Evolutionary conservation across 2,329 filamentous ascomycete genomes (phyloP), one percentile per base, ranked within the genome.

Genomic region (Bipolaris bicolor): DNA sequence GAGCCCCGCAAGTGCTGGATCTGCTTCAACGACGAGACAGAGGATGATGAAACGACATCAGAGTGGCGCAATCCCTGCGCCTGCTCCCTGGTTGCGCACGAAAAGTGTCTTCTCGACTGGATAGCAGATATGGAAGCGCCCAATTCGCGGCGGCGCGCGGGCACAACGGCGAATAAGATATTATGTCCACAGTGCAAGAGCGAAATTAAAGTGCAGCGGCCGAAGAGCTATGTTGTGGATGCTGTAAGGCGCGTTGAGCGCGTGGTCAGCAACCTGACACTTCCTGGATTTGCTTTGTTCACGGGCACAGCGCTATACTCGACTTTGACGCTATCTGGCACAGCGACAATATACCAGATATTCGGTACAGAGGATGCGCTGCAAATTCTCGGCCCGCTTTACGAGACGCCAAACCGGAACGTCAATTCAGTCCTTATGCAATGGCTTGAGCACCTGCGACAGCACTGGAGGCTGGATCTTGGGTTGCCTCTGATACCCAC

Each of bases 151-250:
- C 78, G 80, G 63, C 76, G 79, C 64, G 84, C 72, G 74, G 81
- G 74, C 18, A 69, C 70, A 22, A 73, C 63, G 15, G 60, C 72
- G 26, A 86, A 86, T 52, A 87, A 88, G 60, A 86, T 97, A 62
- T 80, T 86, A 52, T 99, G 95, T 73, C 94, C 94, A 2, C 90
- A 96, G 61, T 99, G 95, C 83, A 95, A 96, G 75, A 84, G 87
- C 1, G 84, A 87, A 64, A 96, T 98, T 68, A 80, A 85, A 50
- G 82, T 98, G 26, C 85, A 89, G 49, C 88, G 93, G 47, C 90
- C 90, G 13, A 86, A 84, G 68, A 92, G 93, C 70, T 80, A 86
- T 20, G 77, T 95, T 20, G 86, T 98, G 26, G 85, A 89, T 51
- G 68, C 88, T 0, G 84, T 88, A 59, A 85, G 89, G 49, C 74